phyloP scores from a whole-genome alignment of 2,329 filamentous ascomycete species.

The Botrytis sinoallii region DNA sequence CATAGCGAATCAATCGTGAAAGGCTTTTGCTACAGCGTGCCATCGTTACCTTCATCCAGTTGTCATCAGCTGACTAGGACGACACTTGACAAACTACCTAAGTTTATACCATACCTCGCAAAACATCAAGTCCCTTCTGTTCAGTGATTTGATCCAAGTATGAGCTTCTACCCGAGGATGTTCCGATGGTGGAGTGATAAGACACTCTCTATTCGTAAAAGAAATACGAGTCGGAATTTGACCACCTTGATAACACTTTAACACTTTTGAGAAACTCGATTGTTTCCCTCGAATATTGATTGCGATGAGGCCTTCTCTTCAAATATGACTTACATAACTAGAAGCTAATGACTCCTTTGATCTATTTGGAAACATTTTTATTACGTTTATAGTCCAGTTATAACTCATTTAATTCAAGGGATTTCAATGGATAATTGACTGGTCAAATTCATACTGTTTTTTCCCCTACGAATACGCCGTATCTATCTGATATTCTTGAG shows the following conservation, averaged over 20 bases:
- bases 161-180: not conserved
- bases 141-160: not conserved
- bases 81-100: not conserved
- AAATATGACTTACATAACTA: not conserved
- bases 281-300: not conserved
- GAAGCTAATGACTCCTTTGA: not conserved
- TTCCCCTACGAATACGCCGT: not conserved
- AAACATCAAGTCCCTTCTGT: not conserved
- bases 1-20: not conserved
- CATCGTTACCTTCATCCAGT: not conserved
- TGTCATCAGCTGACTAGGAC: not conserved
- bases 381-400: not conserved
- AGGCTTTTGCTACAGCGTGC: not conserved
- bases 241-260: not conserved
- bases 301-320: not conserved
- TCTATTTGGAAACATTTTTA: not conserved
- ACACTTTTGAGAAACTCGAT: not conserved
- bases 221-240: not conserved
- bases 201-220: not conserved
- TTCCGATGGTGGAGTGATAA: not conserved
- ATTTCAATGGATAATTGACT: not conserved
- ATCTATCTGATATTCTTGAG: not conserved
- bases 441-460: not conserved
- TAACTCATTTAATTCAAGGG: not conserved
- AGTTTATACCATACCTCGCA: not conserved